Percentiles rank a stretch among this genome's conserved stretches.
Evolutionary conservation across 768 basidiomycete species (phyloP).

Genomic region (Boletus patriciae): DNA sequence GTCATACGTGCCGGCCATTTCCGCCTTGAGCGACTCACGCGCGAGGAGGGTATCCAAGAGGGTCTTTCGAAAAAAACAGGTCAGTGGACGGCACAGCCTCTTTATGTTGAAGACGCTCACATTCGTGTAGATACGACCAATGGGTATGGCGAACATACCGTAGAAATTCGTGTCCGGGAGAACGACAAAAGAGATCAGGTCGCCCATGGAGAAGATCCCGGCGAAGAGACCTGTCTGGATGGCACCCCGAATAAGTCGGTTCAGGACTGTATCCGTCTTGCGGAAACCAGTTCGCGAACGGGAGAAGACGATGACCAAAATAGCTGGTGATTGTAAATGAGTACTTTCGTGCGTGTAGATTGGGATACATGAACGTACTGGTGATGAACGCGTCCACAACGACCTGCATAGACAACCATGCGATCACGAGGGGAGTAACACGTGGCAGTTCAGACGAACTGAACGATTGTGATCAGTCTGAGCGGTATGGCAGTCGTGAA

Average conservation of each 20-base stretch:
- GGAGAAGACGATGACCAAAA: not conserved
- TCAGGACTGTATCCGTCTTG: not conserved
- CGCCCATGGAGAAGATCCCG: not conserved
- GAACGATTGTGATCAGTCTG: not conserved
- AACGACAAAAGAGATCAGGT: constrained; percentile 22
- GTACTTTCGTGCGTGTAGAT: no score
- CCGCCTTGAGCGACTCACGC: no score
- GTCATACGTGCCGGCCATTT: no score
- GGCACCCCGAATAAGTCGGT: not conserved
- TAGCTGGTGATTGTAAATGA: not conserved
- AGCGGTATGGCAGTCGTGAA: not conserved
- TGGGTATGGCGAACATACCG: constrained; percentile 40
- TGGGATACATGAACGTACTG: not conserved
- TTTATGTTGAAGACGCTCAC: constrained; percentile 27
- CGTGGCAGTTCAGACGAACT: constrained; percentile 45
- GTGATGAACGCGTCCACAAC: constrained; percentile 39
- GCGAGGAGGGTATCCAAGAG: no score
- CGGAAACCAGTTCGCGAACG: not conserved
- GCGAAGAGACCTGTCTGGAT: constrained; percentile 2
- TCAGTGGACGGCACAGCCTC: not conserved
- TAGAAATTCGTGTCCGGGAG: constrained; percentile 36
- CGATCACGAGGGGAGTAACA: constrained; percentile 42
- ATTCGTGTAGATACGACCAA: constrained; percentile 46
- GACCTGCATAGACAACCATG: constrained; percentile 49
- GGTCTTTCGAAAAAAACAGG: constrained; percentile 1